These are phyloP conservation scores for Penicillium sp. DNA, from an alignment of 2,329 filamentous ascomycete species.

Conservation along the genomic window DNA sequence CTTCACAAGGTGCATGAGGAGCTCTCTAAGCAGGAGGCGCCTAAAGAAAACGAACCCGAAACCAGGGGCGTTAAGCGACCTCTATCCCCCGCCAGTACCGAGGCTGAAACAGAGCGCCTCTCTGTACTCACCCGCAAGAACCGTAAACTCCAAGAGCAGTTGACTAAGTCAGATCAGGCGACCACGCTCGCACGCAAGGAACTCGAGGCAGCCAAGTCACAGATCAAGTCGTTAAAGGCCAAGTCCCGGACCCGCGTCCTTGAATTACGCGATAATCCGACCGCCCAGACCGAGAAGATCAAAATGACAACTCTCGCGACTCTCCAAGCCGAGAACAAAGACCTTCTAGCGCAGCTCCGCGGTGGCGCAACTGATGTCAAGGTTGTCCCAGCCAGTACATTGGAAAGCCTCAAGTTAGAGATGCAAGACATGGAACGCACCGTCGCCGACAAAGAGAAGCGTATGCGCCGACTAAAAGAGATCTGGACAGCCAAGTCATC, in stretches of 20 bases:
- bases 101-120: constrained; percentile 63
- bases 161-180: constrained; percentile 65
- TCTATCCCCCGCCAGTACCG: constrained; percentile 54
- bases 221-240: constrained; percentile 64
- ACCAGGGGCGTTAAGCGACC: constrained; percentile 60
- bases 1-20: constrained; percentile 70
- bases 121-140: constrained; percentile 85
- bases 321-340: constrained; percentile 77
- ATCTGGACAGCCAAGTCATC: constrained; percentile 87
- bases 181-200: constrained; percentile 70
- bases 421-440: constrained; percentile 67
- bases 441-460: constrained; percentile 70
- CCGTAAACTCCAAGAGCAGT: constrained; percentile 74
- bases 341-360: constrained; percentile 70
- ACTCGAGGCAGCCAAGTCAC: constrained; percentile 66
- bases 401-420: constrained; percentile 71
- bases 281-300: constrained; percentile 75
- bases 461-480: constrained; percentile 78
- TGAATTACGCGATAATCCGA: constrained; percentile 87
- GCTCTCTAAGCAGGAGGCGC: constrained; percentile 61
- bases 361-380: constrained; percentile 49
- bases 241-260: constrained; percentile 76
- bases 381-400: constrained; percentile 70
- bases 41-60: constrained; percentile 43
- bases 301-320: constrained; percentile 75